Evolutionary conservation across 2,329 filamentous ascomycete species (phyloP).

Genomic region (Cordyceps fumosorosea): DNA sequence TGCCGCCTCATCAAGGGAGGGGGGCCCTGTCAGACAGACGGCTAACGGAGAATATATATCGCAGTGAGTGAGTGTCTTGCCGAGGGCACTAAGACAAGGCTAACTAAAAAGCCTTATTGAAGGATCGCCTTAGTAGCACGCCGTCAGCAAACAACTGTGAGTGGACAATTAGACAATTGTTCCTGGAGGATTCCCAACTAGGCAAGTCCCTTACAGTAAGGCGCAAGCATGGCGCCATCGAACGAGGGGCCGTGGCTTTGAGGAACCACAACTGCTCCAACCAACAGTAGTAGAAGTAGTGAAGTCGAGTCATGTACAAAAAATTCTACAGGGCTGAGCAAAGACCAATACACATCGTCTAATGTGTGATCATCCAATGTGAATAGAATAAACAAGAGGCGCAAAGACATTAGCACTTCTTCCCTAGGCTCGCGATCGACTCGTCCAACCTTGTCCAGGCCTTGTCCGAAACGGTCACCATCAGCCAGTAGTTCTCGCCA

Average conservation of each 20-base stretch:
- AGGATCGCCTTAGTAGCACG: neutral
- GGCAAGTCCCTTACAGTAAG: neutral
- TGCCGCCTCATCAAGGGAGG: too few relatives aligned
- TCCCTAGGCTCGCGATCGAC: neutral
- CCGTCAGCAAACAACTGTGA: neutral
- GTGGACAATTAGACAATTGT: neutral
- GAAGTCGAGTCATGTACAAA: too few relatives aligned
- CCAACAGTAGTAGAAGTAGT: too few relatives aligned
- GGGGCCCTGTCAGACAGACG: neutral
- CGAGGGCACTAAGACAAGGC: neutral
- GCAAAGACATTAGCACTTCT: neutral
- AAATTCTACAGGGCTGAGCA: too few relatives aligned
- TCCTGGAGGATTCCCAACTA: neutral
- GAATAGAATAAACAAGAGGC: neutral
- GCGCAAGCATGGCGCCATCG: neutral
- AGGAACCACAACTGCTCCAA: too few relatives aligned
- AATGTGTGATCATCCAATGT: too few relatives aligned
- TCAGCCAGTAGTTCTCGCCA: conserved; percentile 4
- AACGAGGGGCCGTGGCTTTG: too few relatives aligned
- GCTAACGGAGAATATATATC: neutral
- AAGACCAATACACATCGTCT: too few relatives aligned
- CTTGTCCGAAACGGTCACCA: conserved; percentile 3
- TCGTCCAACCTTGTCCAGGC: conserved; percentile 3
- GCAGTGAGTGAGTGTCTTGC: too few relatives aligned
- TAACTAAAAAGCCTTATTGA: neutral